phyloP scores from a whole-genome alignment of 441 rosid species.

The Viola pubescens region DNA sequence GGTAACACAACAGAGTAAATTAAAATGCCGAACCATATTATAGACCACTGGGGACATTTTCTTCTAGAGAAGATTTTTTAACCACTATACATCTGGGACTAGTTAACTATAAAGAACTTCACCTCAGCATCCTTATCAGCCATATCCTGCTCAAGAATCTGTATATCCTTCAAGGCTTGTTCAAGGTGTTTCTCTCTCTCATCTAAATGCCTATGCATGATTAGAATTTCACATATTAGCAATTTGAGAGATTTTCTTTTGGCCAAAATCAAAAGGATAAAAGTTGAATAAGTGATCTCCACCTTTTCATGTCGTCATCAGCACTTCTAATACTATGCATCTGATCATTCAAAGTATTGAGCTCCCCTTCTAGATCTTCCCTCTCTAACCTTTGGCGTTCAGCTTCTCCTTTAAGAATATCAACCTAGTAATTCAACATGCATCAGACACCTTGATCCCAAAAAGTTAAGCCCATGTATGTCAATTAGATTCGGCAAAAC shows the following conservation, averaged over 20 bases:
- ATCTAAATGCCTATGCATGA: conserved; percentile 46
- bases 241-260: conserved; percentile 3
- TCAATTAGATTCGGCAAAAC: conserved; percentile 19
- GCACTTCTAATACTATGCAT: conserved; percentile 61
- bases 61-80: too few relatives aligned
- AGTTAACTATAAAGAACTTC: conserved; percentile 8
- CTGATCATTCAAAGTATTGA: conserved; percentile 59
- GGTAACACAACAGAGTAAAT: conserved; percentile 15
- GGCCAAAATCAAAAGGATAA: not conserved
- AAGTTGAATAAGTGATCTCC: conserved; percentile 6
- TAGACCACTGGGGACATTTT: too few relatives aligned
- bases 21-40: not conserved
- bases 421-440: conserved; percentile 49
- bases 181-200: conserved; percentile 62
- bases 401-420: conserved; percentile 85
- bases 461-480: conserved; percentile 11
- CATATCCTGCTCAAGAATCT: conserved; percentile 47
- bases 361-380: conserved; percentile 92
- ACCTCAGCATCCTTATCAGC: conserved; percentile 75
- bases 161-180: conserved; percentile 43
- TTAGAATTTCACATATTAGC: conserved; percentile 16
- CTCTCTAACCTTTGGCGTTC: conserved; percentile 83
- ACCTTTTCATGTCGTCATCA: conserved; percentile 74
- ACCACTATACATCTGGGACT: too few relatives aligned
- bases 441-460: conserved; percentile 20